These are phyloP conservation scores for Polytrichum formosum DNA, from an alignment of 225 moss, liverwort and hornwort species.

Conservation along the genomic window DNA sequence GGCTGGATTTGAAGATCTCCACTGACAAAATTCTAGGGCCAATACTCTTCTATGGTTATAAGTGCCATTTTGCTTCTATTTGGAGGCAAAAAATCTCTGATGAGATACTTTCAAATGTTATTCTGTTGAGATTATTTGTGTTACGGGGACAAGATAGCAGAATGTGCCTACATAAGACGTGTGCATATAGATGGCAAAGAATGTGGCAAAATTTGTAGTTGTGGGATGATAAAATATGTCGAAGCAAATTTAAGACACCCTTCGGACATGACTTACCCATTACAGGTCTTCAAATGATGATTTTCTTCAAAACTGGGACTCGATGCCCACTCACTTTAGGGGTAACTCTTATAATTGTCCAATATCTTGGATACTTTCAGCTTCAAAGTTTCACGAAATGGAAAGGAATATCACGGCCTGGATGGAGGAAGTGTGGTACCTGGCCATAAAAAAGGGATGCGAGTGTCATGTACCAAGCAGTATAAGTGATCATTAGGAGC, in stretches of 20 bases:
- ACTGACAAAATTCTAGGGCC: no score
- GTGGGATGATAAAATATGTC: background rate
- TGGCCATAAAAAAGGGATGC: constrained; percentile 72
- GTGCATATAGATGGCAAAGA: no score
- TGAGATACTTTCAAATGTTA: no score
- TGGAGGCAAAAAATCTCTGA: no score
- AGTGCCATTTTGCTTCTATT: no score
- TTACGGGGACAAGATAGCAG: no score
- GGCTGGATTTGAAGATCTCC: no score
- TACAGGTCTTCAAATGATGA: background rate
- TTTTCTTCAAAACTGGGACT: background rate
- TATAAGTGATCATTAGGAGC: constrained; percentile 89
- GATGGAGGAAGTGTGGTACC: constrained; percentile 29
- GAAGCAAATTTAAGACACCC: background rate
- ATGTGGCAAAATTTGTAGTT: no score
- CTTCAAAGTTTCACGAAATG: background rate
- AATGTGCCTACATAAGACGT: no score
- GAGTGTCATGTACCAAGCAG: constrained; percentile 97
- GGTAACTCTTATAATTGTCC: background rate
- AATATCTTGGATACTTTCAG: background rate
- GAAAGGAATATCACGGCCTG: background rate
- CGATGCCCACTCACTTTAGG: background rate
- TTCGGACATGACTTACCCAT: background rate
- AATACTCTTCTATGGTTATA: no score
- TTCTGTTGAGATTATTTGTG: no score